These are phyloP conservation scores for Teunomyces tritomae DNA, from an alignment of 805 yeast species.

Conservation along the genomic window DNA sequence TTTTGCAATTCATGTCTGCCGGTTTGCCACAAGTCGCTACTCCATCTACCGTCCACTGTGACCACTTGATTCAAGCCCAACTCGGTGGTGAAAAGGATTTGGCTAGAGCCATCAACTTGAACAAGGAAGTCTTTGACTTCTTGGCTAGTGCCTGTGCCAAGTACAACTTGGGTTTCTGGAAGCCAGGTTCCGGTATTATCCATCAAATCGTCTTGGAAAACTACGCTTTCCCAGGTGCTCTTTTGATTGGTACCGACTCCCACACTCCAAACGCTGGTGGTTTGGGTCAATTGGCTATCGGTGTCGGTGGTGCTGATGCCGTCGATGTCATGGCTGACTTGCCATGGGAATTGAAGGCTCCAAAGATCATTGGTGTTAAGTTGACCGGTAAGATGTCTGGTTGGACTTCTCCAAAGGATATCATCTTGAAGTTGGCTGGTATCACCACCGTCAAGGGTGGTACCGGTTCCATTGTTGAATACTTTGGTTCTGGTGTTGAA, in stretches of 20 bases:
- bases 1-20: constrained; percentile 94
- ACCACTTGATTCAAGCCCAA: constrained; percentile 95
- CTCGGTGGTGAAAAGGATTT: constrained; percentile 85
- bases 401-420: constrained; percentile 97
- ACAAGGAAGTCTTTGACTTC: constrained; percentile 94
- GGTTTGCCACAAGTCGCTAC: constrained; percentile 89
- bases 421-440: constrained; percentile 91
- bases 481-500: constrained; percentile 92
- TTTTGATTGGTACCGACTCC: constrained; percentile 95
- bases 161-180: constrained; percentile 98
- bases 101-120: constrained; percentile 79
- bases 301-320: constrained; percentile 99
- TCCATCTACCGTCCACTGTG: constrained; percentile 96
- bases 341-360: constrained; percentile 99
- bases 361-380: constrained; percentile 90
- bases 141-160: constrained; percentile 86
- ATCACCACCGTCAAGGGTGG: constrained; percentile 94
- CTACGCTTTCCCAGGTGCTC: constrained; percentile 96
- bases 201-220: constrained; percentile 96
- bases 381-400: constrained; percentile 86
- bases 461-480: constrained; percentile 94
- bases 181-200: constrained; percentile 97
- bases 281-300: constrained; percentile 94
- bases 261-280: constrained; percentile 99
- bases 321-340: constrained; percentile 96